phyloP scores from a whole-genome alignment of 2,329 filamentous ascomycete genomes.

The Trichoderma sp. region DNA sequence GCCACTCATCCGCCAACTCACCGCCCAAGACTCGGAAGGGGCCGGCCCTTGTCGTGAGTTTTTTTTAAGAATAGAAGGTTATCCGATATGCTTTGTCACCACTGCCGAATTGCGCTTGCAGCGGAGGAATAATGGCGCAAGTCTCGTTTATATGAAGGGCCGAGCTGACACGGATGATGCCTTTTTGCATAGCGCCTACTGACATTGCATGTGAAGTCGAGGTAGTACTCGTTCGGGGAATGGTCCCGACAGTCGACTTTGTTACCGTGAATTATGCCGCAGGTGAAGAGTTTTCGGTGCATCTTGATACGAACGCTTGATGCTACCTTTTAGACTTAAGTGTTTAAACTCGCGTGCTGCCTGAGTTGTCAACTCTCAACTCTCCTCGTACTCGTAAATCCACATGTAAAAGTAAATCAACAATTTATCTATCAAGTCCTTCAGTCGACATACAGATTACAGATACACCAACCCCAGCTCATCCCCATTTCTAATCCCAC shows the following conservation, averaged over 20 bases:
- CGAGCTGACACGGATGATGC: neutral
- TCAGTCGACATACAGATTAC: neutral
- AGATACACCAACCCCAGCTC: neutral
- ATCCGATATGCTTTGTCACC: neutral
- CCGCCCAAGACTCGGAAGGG: slow-evolving; percentile 7
- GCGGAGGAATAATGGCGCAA: neutral
- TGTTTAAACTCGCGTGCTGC: neutral
- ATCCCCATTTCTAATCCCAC: neutral
- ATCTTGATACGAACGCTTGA: neutral
- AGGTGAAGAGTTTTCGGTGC: neutral
- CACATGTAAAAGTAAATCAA: neutral
- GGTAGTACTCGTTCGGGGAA: neutral
- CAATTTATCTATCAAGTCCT: neutral
- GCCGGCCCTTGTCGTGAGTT: neutral
- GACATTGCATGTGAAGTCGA: neutral
- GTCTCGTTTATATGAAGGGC: neutral
- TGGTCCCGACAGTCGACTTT: neutral
- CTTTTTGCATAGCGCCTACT: neutral
- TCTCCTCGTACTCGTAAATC: neutral
- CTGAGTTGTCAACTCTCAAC: neutral
- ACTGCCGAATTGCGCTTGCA: neutral
- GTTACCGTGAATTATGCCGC: neutral
- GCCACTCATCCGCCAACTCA: neutral
- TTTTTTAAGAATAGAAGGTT: neutral
- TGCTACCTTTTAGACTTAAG: neutral